Base-by-base conservation (phyloP, 2,329 filamentous ascomycete species). In the Elsinoe ampelina region DNA sequence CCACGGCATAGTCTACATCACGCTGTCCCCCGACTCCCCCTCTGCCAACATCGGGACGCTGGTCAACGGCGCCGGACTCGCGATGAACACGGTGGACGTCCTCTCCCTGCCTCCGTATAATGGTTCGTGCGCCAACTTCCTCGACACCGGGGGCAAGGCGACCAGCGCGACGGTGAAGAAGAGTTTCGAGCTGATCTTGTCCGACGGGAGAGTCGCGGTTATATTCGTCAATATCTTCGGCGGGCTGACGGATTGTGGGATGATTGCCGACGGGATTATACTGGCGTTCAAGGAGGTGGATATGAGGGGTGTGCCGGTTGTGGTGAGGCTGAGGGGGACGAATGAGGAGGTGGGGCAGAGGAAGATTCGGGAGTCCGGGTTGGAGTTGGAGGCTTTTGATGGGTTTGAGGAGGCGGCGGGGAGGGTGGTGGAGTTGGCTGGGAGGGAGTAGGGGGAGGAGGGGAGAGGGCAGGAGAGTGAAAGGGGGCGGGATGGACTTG, bases 11-110 rank as follows among this genome's bases (percentile, higher is more conserved):
- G 86, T 93, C 0, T 95, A 91, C 68, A 79, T 95, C 61, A 84
- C 81, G 64, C 77, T 80, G 2, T 68, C 63, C 10, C 42, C 43
- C 1, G 57, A 65, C 57, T 75, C 77, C 2, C 74, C 74, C 0
- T 67, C 74, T 55, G 81, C 78, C 55, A 83, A 83, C 60, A 84
- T 95, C 55, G 90, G 89, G 36, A 95, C 87, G 0, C 75, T 95
- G 10, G 89, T 95, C 61, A 95, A 95, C 66, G 89, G 90, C 42
- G 90, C 91, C 0, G 90, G 90, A 0, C 79, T 95, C 1, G 89
- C 89, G 0, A 93, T 95, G 87, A 93, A 93, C 68, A 95, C 89
- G 0, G 83, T 91, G 59, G 90, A 95, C 68, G 86, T 87, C 0
- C 80, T 95, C 1, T 76, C 80, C 2, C 73, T 82, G 11, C 50